Evolutionary conservation across 495 filamentous ascomycete species (phyloP).

Genomic region (Antarctomyces pellizariae): DNA sequence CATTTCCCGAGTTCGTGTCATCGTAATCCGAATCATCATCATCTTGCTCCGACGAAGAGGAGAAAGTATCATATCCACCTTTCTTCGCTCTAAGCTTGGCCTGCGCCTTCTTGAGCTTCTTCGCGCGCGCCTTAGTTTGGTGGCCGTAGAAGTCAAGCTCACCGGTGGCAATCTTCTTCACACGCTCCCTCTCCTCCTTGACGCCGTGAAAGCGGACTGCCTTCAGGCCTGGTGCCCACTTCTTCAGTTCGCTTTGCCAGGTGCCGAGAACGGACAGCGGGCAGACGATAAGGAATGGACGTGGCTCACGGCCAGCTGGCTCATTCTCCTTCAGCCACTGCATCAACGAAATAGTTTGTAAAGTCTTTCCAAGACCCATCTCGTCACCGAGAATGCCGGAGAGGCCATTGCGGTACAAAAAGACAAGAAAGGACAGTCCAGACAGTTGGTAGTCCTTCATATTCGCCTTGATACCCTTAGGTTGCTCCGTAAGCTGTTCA

Average conservation of each 20-base stretch:
- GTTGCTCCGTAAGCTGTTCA: slow-evolving; percentile 22
- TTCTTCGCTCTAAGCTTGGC: too few species aligned
- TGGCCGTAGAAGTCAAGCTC: slow-evolving; percentile 19
- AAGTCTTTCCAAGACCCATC: slow-evolving; percentile 86
- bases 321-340: slow-evolving; percentile 36
- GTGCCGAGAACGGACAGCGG: slow-evolving; percentile 82
- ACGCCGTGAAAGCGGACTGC: slow-evolving; percentile 32
- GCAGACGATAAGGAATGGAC: slow-evolving; percentile 40
- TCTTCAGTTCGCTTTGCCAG: slow-evolving; percentile 40
- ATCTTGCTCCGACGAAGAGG: slow-evolving; percentile 14
- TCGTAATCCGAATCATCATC: slow-evolving; percentile 9
- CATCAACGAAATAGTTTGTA: slow-evolving; percentile 63
- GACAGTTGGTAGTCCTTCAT: slow-evolving; percentile 43
- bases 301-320: slow-evolving; percentile 18
- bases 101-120: slow-evolving; percentile 9
- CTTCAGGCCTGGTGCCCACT: slow-evolving; percentile 34
- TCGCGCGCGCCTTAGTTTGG: slow-evolving; percentile 11
- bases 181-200: slow-evolving; percentile 19
- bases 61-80: too few species aligned
- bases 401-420: slow-evolving; percentile 33
- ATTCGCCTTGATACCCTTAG: slow-evolving; percentile 21
- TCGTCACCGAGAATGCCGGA: slow-evolving; percentile 73
- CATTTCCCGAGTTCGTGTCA: too few species aligned
- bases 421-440: slow-evolving; percentile 35
- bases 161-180: slow-evolving; percentile 24